These are phyloP conservation scores for Psilocybe cubensis DNA, from an alignment of 768 basidiomycete species.

Conservation along the genomic window DNA sequence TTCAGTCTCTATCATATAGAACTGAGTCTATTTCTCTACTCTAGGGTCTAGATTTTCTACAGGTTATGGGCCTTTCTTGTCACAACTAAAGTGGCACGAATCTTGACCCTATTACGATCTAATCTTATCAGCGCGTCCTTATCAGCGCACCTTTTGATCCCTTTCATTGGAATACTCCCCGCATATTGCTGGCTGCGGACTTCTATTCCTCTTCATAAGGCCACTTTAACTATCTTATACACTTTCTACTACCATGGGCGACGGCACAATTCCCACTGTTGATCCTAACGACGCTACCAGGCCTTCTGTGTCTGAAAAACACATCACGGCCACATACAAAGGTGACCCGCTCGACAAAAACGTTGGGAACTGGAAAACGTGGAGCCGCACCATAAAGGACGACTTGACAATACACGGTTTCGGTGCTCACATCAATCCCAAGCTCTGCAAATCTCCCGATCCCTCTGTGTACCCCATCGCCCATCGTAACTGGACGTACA, in stretches of 20 bases:
- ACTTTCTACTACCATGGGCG: too few species aligned
- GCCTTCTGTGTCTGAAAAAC: not conserved
- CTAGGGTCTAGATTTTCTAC: too few species aligned
- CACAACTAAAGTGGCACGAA: conserved; percentile 1
- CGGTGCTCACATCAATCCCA: conserved; percentile 1
- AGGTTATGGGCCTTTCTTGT: conserved; percentile 21
- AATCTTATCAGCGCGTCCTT: conserved; percentile 4
- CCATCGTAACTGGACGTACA: conserved; percentile 16
- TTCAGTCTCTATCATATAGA: too few species aligned
- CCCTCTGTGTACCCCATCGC: not conserved
- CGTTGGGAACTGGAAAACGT: conserved; percentile 9
- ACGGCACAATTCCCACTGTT: too few species aligned
- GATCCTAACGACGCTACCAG: not conserved
- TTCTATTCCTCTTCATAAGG: too few species aligned
- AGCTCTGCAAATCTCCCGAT: not conserved
- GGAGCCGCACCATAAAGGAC: conserved; percentile 2
- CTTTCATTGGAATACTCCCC: not conserved
- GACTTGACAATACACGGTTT: conserved; percentile 1
- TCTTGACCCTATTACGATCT: conserved; percentile 2
- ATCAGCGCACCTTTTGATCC: not conserved
- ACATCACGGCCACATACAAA: not conserved
- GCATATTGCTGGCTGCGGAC: not conserved
- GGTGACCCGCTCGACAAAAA: conserved; percentile 11
- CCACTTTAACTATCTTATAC: too few species aligned
- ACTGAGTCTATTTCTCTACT: too few species aligned